Percentiles rank a stretch among this genome's conserved stretches.
phyloP scores from a whole-genome alignment of 1,284 basidiomycete genomes.

The Peniophora sp. region DNA sequence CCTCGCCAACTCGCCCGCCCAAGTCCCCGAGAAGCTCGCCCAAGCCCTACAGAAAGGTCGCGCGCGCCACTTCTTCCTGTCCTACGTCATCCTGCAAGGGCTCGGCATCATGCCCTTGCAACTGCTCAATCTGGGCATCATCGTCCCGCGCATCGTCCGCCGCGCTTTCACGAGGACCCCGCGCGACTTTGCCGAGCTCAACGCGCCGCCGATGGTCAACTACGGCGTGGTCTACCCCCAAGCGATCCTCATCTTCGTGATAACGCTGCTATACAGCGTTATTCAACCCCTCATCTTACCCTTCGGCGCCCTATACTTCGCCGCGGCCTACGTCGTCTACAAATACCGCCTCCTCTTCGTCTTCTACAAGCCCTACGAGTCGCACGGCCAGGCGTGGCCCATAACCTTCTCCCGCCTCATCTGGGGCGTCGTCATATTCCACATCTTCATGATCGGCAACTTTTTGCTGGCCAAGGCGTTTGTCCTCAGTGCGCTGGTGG shows the following conservation, averaged over 20 bases:
- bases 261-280: slow-evolving; percentile 92
- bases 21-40: slow-evolving; percentile 87
- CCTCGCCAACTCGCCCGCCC: slow-evolving; percentile 78
- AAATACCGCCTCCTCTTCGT: slow-evolving; percentile 97
- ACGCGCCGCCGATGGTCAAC: slow-evolving; percentile 94
- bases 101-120: slow-evolving; percentile 94
- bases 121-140: slow-evolving; percentile 72
- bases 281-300: slow-evolving; percentile 91
- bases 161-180: slow-evolving; percentile 2
- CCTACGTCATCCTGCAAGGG: slow-evolving; percentile 91
- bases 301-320: slow-evolving; percentile 94
- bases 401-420: slow-evolving; percentile 83
- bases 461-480: slow-evolving; percentile 81
- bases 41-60: slow-evolving; percentile 67
- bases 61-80: slow-evolving; percentile 88
- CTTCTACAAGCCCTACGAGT: slow-evolving; percentile 92
- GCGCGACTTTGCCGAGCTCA: slow-evolving; percentile 89
- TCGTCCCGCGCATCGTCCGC: slow-evolving; percentile 1
- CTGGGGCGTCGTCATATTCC: slow-evolving; percentile 83
- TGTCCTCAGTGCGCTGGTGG: slow-evolving; percentile 68
- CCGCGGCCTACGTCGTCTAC: slow-evolving; percentile 88
- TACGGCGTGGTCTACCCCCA: slow-evolving; percentile 92
- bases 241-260: slow-evolving; percentile 91
- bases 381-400: slow-evolving; percentile 91
- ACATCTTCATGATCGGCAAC: slow-evolving; percentile 89